Evolutionary conservation across 495 filamentous ascomycete genomes (phyloP).

Genomic region (Hypoxylon trugodes): DNA sequence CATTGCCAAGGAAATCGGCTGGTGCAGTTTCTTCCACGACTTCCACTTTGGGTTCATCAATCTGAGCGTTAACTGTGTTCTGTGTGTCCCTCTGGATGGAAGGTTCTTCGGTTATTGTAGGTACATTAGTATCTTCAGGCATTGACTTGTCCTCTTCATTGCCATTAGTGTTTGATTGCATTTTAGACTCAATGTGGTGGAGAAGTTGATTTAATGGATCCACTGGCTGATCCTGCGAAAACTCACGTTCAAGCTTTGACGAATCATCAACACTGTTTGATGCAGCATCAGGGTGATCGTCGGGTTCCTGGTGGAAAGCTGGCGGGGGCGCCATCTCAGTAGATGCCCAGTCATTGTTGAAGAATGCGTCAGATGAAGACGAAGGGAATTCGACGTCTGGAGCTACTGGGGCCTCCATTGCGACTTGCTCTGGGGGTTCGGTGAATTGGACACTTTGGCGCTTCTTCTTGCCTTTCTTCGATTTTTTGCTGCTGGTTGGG

Average conservation of each 20-base stretch:
- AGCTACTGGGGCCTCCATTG: conserved; percentile 26
- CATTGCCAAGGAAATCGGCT: background rate
- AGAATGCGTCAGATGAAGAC: conserved; percentile 10
- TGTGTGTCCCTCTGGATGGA: background rate
- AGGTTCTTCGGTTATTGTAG: background rate
- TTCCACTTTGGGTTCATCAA: conserved; percentile 4
- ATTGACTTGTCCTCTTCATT: background rate
- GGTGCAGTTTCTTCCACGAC: background rate
- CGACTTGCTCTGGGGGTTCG: conserved; percentile 29
- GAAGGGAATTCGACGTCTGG: background rate
- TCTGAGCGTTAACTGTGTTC: background rate
- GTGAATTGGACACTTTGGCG: conserved; percentile 39
- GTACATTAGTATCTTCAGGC: background rate
- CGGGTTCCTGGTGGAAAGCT: conserved; percentile 5
- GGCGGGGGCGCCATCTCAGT: conserved; percentile 14
- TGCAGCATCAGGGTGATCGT: conserved; percentile 4
- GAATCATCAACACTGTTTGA: background rate
- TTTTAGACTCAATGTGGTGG: conserved; percentile 10
- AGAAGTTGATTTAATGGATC: conserved; percentile 21
- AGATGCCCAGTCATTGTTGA: conserved; percentile 18
- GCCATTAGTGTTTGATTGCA: background rate
- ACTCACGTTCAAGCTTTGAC: conserved; percentile 1
- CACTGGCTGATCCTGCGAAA: conserved; percentile 1
- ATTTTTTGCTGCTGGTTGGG: conserved; percentile 13
- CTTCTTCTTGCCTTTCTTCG: conserved; percentile 44